Percentiles rank a stretch among this genome's conserved stretches.
Conservation (phyloP, 2,329 filamentous ascomycete species). For the Thielaviopsis cerberus region DNA sequence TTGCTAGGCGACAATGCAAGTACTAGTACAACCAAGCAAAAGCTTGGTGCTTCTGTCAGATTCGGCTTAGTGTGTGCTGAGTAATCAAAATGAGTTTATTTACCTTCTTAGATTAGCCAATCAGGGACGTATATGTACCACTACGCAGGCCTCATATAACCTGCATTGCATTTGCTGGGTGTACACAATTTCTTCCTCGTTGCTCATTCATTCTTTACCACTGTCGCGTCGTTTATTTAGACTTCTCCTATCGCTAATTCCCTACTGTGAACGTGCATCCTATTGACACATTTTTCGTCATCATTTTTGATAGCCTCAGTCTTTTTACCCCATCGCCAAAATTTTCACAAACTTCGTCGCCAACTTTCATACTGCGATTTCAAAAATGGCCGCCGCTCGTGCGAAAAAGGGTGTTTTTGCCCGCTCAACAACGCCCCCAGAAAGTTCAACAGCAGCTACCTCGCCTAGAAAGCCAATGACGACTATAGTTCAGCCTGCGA, state of each 20-base stretch:
- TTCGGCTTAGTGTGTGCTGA: background rate
- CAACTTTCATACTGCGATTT: background rate
- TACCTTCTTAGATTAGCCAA: constrained; percentile 9
- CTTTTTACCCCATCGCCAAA: background rate
- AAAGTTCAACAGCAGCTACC: constrained; percentile 16
- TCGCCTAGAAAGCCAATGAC: constrained; percentile 19
- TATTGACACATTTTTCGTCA: background rate
- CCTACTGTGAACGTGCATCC: background rate
- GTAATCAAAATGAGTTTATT: constrained; percentile 11
- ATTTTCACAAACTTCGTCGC: background rate
- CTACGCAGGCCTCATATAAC: background rate
- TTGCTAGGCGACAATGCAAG: background rate
- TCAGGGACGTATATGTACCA: background rate
- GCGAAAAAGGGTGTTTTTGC: constrained; percentile 17
- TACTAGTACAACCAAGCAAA: background rate
- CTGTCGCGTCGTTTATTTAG: background rate
- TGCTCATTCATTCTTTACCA: background rate
- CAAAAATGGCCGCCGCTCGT: constrained; percentile 29
- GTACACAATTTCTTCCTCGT: background rate
- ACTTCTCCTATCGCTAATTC: background rate
- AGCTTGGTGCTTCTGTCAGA: background rate
- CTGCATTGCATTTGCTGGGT: background rate
- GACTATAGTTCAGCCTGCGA: constrained; percentile 17
- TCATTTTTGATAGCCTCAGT: background rate
- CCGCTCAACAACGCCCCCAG: constrained; percentile 16